phyloP scores from a whole-genome alignment of 768 basidiomycete species.

The Collybiopsis confluens region DNA sequence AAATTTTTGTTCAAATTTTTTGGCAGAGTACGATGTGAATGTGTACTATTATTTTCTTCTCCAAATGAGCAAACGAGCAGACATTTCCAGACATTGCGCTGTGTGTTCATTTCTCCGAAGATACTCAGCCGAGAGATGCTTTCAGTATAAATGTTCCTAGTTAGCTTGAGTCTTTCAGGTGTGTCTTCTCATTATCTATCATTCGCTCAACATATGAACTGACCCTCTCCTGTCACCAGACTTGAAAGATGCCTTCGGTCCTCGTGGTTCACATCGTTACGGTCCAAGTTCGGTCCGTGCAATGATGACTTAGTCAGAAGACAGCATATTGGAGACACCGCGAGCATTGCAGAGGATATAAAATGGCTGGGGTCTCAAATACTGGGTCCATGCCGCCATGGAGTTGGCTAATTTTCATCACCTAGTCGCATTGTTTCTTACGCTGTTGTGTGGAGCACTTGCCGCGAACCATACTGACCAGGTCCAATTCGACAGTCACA shows the following conservation, averaged over 20 bases:
- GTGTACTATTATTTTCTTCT: too few species aligned
- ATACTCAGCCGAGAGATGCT: too few species aligned
- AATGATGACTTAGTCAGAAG: neutral
- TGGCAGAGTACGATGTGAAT: too few species aligned
- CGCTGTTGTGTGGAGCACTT: neutral
- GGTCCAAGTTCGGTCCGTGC: neutral
- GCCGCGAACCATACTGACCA: slow-evolving; percentile 22
- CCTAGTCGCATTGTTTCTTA: neutral
- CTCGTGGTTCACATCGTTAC: neutral
- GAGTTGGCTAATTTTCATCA: neutral
- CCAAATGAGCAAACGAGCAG: too few species aligned
- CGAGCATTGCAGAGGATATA: neutral
- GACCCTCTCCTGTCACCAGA: neutral
- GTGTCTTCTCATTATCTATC: too few species aligned
- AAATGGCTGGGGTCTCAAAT: neutral
- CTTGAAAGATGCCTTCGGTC: neutral
- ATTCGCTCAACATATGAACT: too few species aligned
- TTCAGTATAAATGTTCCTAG: too few species aligned
- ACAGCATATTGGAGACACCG: neutral
- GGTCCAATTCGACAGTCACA: slow-evolving; percentile 62
- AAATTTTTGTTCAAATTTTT: neutral
- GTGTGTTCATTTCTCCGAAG: neutral
- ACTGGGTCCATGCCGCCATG: neutral
- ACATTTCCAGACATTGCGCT: neutral
- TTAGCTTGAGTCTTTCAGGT: too few species aligned